Percentiles rank a stretch among this genome's conserved stretches.
Evolutionary conservation across 2,329 filamentous ascomycete species (phyloP).

Genomic region (Fusarium paranaense): DNA sequence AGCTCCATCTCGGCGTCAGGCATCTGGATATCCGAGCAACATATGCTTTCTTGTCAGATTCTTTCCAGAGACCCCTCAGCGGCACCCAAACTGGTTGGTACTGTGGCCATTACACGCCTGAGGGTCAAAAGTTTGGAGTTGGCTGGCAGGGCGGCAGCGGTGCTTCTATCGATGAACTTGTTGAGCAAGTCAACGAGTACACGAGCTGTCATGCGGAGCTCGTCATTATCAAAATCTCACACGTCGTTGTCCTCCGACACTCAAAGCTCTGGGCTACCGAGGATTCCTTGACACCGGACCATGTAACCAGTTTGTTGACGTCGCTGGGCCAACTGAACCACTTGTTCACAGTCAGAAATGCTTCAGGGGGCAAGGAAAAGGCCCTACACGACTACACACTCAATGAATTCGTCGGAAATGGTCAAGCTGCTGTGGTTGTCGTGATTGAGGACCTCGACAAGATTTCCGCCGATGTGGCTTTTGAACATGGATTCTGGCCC

Average conservation of each 20-base stretch:
- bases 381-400: neutral
- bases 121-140: neutral
- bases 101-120: neutral
- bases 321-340: neutral
- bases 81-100: neutral
- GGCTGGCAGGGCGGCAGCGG: neutral
- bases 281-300: neutral
- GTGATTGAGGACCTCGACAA: neutral
- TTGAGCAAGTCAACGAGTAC: neutral
- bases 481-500: neutral
- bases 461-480: neutral
- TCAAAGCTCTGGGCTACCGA: neutral
- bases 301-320: neutral
- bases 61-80: neutral
- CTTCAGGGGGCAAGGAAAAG: neutral
- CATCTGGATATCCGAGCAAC: neutral
- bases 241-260: neutral
- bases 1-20: neutral
- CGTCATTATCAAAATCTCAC: neutral
- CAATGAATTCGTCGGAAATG: neutral
- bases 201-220: neutral
- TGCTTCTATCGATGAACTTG: neutral
- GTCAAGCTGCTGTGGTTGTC: neutral
- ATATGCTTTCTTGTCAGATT: neutral
- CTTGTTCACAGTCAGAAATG: neutral